Base-by-base conservation (phyloP, 2,329 filamentous ascomycete species). In the Botrytis byssoidea region DNA sequence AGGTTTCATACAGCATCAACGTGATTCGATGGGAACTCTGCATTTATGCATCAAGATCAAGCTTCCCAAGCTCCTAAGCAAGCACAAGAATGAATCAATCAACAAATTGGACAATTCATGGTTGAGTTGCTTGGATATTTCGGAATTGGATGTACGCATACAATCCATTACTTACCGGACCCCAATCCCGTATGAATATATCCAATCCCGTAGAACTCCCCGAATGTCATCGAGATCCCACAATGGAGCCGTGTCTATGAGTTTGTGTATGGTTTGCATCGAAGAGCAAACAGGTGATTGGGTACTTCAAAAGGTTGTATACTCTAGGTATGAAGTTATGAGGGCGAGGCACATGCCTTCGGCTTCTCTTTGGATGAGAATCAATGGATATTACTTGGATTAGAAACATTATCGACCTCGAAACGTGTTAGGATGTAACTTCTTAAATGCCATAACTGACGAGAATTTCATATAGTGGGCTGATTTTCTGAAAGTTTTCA, bases 391-490 rank as follows among this genome's bases (percentile, higher is more conserved):
- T 64, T 48, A 40, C 42, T 40, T 12, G 57, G 32, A 29, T 71
- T 46, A 14, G 55, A 71, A 46, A 37, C 40, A 29, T 37, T 67
- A 29, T 55, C 46, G 46, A 70, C 12, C 57, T 44, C 22, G 14
- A 71, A 37, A 20, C 20, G 25, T 37, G 22, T 48, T 64, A 71
- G 69, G 40, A 69, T 51, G 46, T 37, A 65, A 61, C n/a, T 65
- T 51, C 32, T 48, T 18, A 42, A 55, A 71, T 51, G n/a, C 22
- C n/a, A 71, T 51, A 71, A 71, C 70, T 46, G 59, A 71, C 59
- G 70, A 71, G 70, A 51, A 65, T 65, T 32, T 65, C 42, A 29
- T 65, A 65, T 51, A 71, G 18, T 71, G 70, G 60, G 32, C 70
- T 71, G 70, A 71, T 71, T 71, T 57, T 55, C 16, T 4, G 5